Conservation (phyloP, 495 filamentous ascomycete species). For the Thermothielavioides terrestris region DNA sequence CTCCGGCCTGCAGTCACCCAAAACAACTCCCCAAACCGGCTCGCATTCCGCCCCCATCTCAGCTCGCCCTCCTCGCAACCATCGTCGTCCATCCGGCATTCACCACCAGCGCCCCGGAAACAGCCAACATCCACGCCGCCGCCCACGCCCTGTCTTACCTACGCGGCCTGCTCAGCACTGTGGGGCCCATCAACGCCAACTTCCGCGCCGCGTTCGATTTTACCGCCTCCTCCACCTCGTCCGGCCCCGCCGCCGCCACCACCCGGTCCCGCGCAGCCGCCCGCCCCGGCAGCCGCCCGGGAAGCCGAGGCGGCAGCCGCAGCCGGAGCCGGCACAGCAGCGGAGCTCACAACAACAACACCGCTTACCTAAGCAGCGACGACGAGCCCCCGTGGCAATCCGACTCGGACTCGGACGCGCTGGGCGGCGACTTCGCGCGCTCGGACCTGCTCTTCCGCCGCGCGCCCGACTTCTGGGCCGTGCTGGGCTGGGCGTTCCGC, state of each 20-base stretch:
- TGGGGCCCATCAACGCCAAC: slow-evolving; percentile 37
- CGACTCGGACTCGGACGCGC: slow-evolving; percentile 27
- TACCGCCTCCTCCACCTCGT: slow-evolving; percentile 23
- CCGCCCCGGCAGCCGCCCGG: neutral
- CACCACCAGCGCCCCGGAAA: slow-evolving; percentile 40
- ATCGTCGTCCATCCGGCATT: slow-evolving; percentile 62
- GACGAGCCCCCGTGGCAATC: neutral
- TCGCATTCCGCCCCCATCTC: slow-evolving; percentile 42
- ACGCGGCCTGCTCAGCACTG: slow-evolving; percentile 29
- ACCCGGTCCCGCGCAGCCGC: neutral
- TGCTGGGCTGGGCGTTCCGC: slow-evolving; percentile 88
- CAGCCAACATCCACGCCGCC: slow-evolving; percentile 28
- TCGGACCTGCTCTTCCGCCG: slow-evolving; percentile 60
- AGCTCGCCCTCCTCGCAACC: slow-evolving; percentile 60
- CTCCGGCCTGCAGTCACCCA: slow-evolving; percentile 4
- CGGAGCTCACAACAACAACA: slow-evolving; percentile 7
- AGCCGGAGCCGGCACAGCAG: slow-evolving; percentile 7
- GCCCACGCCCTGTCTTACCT: slow-evolving; percentile 34
- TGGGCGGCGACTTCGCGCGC: slow-evolving; percentile 48
- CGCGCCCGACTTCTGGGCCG: slow-evolving; percentile 80
- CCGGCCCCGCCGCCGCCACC: neutral
- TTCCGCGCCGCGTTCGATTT: slow-evolving; percentile 32
- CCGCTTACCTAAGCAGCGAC: neutral
- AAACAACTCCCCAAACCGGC: slow-evolving; percentile 33
- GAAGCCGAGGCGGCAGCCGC: slow-evolving; percentile 10